Evolutionary conservation across 495 filamentous ascomycete species (phyloP).

Genomic region (Echria macrotheca): DNA sequence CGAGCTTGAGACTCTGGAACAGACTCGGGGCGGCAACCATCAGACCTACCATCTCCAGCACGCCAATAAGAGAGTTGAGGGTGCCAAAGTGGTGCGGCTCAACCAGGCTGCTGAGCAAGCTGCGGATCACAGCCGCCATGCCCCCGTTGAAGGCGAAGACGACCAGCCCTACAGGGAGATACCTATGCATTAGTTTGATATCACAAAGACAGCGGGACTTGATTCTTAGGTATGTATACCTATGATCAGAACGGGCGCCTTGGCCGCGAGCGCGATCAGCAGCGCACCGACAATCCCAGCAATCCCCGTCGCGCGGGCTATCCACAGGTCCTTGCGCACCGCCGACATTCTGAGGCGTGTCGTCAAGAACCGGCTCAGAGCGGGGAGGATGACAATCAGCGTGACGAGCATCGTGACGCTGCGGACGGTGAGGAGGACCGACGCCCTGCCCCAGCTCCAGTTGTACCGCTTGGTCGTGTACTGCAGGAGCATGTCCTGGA

Average conservation of each 20-base stretch:
- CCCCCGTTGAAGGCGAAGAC: slow-evolving; percentile 22
- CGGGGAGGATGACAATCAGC: slow-evolving; percentile 23
- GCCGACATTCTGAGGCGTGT: slow-evolving; percentile 15
- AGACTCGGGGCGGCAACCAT: slow-evolving; percentile 24
- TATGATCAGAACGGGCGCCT: too few relatives aligned
- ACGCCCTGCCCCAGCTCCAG: slow-evolving; percentile 26
- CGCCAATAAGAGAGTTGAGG: slow-evolving; percentile 25
- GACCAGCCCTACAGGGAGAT: slow-evolving; percentile 16
- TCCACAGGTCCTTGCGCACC: slow-evolving; percentile 24
- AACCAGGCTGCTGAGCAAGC: slow-evolving; percentile 24
- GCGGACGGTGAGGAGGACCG: slow-evolving; percentile 23
- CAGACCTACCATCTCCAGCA: slow-evolving; percentile 24
- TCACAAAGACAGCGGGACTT: too few relatives aligned
- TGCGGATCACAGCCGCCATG: slow-evolving; percentile 15
- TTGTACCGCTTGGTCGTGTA: slow-evolving; percentile 29
- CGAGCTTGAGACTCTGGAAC: slow-evolving; percentile 22
- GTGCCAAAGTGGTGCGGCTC: slow-evolving; percentile 32
- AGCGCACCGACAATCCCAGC: slow-evolving; percentile 14
- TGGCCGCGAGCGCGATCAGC: slow-evolving; percentile 17
- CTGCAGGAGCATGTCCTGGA: slow-evolving; percentile 27
- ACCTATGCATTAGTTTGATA: too few relatives aligned
- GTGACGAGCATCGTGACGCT: slow-evolving; percentile 21
- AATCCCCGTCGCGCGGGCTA: slow-evolving; percentile 19
- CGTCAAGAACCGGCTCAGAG: slow-evolving; percentile 18
- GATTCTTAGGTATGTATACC: too few relatives aligned